Percentiles rank a stretch among this genome's conserved stretches.
These are phyloP conservation scores for Trapa incisa DNA, from an alignment of 345 rosid genomes.

Conservation along the genomic window DNA sequence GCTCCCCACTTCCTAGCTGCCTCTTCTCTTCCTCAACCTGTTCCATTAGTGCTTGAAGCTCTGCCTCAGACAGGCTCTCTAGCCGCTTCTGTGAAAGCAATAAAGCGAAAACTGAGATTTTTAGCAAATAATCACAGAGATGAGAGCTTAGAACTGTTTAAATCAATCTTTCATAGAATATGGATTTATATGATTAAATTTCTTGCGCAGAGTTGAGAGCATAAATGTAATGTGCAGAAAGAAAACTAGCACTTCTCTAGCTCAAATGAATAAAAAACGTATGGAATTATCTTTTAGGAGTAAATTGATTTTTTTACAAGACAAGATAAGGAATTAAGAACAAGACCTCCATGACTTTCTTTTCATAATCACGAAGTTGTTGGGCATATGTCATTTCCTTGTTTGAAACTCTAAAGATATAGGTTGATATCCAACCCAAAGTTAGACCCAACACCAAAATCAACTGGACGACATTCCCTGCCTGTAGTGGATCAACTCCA, in stretches of 20 bases:
- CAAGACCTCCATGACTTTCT: constrained; percentile 83
- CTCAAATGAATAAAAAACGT: not conserved
- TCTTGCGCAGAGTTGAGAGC: too few relatives aligned
- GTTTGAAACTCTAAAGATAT: constrained; percentile 83
- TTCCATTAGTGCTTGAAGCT: constrained; percentile 66
- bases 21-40: constrained; percentile 94
- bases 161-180: too few relatives aligned
- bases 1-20: constrained; percentile 33
- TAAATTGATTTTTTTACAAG: not conserved
- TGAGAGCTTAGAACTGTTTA: not conserved
- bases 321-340: not conserved
- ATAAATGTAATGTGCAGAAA: not conserved
- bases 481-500: constrained; percentile 82
- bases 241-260: not conserved
- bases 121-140: not conserved
- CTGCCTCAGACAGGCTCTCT: constrained; percentile 84
- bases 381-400: constrained; percentile 97
- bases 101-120: not conserved
- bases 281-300: not conserved
- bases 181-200: too few relatives aligned
- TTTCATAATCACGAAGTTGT: constrained; percentile 84
- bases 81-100: constrained; percentile 54
- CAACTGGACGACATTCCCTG: constrained; percentile 83
- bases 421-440: constrained; percentile 86
- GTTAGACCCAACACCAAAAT: constrained; percentile 78